Percentiles rank a stretch among this genome's conserved stretches.
phyloP scores from a whole-genome alignment of 2,329 filamentous ascomycete genomes.

The Trichoderma atroviride region DNA sequence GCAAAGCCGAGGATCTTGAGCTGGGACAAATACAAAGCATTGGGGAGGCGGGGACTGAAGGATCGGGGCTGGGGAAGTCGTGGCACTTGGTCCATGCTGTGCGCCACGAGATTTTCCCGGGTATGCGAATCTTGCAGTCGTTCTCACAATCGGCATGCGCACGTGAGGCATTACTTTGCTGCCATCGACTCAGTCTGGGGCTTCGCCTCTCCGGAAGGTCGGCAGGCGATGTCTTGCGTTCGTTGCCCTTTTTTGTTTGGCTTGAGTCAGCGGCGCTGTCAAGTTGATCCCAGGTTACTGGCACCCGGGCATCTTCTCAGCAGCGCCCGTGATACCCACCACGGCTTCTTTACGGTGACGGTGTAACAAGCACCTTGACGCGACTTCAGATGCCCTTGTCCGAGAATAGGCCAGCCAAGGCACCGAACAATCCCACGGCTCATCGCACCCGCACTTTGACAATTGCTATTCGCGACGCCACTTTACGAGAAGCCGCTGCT shows the following conservation, averaged over 20 bases:
- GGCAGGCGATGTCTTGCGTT: background rate
- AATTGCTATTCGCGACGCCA: background rate
- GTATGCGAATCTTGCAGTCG: background rate
- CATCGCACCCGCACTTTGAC: conserved; percentile 4
- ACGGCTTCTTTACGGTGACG: background rate
- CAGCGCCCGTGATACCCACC: background rate
- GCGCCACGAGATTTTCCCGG: conserved; percentile 22
- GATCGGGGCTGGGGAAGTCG: background rate
- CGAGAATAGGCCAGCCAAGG: background rate
- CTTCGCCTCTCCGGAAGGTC: conserved; percentile 5
- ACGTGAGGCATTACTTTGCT: conserved; percentile 18
- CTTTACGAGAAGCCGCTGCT: background rate
- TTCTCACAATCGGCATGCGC: background rate
- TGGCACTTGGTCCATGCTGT: background rate
- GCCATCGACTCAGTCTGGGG: background rate
- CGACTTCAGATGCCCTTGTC: background rate
- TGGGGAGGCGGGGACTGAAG: background rate
- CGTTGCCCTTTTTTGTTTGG: background rate
- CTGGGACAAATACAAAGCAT: background rate
- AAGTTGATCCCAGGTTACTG: background rate
- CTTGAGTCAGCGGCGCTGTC: background rate
- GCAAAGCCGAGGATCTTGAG: conserved; percentile 7
- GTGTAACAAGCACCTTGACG: background rate
- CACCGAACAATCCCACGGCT: background rate
- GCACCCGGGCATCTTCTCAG: background rate